A percentile compares a stretch with the other conserved stretches of the same genome.
These are phyloP conservation scores for Mucor indicus DNA, from an alignment of 371 early-diverging fungal genomes.

Conservation along the genomic window DNA sequence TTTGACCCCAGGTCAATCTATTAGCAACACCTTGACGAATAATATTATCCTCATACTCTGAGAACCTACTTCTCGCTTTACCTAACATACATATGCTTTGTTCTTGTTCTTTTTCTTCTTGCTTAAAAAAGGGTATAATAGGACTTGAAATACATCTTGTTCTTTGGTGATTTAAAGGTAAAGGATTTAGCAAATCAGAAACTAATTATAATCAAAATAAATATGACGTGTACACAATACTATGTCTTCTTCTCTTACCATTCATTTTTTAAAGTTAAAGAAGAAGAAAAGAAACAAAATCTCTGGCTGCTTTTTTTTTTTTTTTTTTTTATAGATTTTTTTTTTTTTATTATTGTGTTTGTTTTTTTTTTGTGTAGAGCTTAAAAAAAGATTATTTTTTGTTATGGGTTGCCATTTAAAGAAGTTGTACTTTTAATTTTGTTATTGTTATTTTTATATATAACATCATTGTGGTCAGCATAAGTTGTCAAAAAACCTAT, in stretches of 20 bases:
- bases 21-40: slow-evolving; percentile 46
- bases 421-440: too few species aligned
- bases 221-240: neutral
- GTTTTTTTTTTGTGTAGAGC: neutral
- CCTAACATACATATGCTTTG: slow-evolving; percentile 11
- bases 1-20: slow-evolving; percentile 47
- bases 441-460: too few species aligned
- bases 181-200: slow-evolving; percentile 20
- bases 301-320: neutral
- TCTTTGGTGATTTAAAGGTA: neutral
- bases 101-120: neutral
- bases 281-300: neutral
- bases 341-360: neutral
- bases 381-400: too few species aligned
- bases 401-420: too few species aligned
- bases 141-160: slow-evolving; percentile 19
- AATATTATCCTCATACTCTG: slow-evolving; percentile 40
- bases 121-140: neutral
- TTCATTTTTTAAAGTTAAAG: slow-evolving; percentile 3
- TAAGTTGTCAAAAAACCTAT: too few species aligned
- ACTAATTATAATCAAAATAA: slow-evolving; percentile 1
- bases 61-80: slow-evolving; percentile 46
- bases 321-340: neutral
- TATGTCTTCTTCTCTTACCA: neutral
- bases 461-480: too few species aligned